A percentile compares a stretch with the other conserved stretches of the same genome.
Conservation (phyloP, 176 grass and related monocot species). For the Pharus latifolius region DNA sequence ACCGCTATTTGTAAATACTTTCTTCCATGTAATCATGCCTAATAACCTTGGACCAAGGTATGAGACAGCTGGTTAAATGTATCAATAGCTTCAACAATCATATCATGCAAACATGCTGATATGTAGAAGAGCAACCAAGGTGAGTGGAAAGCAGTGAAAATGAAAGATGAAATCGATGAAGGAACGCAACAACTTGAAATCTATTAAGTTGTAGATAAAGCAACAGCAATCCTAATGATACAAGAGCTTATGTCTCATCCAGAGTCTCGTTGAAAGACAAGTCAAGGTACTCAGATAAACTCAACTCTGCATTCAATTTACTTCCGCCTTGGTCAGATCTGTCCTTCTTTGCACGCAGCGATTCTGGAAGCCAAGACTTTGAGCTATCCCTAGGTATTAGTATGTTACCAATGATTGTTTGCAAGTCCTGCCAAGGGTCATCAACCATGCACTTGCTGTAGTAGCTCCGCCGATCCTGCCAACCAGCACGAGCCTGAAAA, state of each 20-base stretch:
- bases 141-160: background rate
- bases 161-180: background rate
- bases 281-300: constrained; percentile 37
- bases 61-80: background rate
- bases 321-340: constrained; percentile 3
- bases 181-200: background rate
- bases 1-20: background rate
- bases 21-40: background rate
- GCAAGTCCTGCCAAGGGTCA: constrained; percentile 36
- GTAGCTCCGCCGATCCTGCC: constrained; percentile 2
- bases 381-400: constrained; percentile 4
- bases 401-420: constrained; percentile 41
- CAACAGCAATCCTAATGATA: background rate
- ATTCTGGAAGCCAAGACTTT: constrained; percentile 27
- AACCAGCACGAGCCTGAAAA: constrained; percentile 10
- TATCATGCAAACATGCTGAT: background rate
- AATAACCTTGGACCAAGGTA: background rate
- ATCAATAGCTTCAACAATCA: background rate
- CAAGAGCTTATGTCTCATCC: background rate
- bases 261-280: constrained; percentile 38
- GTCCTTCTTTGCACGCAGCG: constrained; percentile 15
- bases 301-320: constrained; percentile 6
- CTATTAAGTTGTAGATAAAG: background rate
- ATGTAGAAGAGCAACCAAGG: background rate
- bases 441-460: constrained; percentile 29